Percentiles rank a stretch among this genome's conserved stretches.
Conservation (phyloP, 2,329 filamentous ascomycete species). For the Davidsoniella eucalypti region DNA sequence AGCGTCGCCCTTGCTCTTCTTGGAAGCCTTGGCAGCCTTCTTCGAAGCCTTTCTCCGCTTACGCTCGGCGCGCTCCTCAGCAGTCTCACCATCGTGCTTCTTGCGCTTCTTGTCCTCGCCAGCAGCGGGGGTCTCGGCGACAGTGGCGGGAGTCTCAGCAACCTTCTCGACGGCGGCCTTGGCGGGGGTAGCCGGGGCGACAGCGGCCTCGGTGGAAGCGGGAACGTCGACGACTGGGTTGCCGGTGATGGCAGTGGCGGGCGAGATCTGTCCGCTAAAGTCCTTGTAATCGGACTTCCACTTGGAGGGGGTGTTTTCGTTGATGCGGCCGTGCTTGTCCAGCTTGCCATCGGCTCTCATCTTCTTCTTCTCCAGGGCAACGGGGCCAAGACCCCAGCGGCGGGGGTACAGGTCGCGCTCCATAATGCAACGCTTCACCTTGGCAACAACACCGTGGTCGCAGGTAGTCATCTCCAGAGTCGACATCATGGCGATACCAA, state of each 20-base stretch:
- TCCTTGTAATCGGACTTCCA: slow-evolving; percentile 92
- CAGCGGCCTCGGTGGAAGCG: slow-evolving; percentile 21
- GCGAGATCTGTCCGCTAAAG: slow-evolving; percentile 39
- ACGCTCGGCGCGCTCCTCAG: slow-evolving; percentile 48
- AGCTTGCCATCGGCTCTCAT: slow-evolving; percentile 96
- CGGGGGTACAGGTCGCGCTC: slow-evolving; percentile 95
- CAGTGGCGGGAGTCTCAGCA: slow-evolving; percentile 22
- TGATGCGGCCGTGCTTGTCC: slow-evolving; percentile 88
- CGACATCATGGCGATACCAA: slow-evolving; percentile 95
- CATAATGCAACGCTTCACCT: slow-evolving; percentile 99
- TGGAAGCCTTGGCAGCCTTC: slow-evolving; percentile 39
- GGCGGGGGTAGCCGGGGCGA: slow-evolving; percentile 19
- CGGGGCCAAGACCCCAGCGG: slow-evolving; percentile 88
- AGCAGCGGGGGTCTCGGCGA: slow-evolving; percentile 27
- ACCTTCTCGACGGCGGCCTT: slow-evolving; percentile 18
- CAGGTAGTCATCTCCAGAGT: slow-evolving; percentile 93
- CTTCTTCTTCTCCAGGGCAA: slow-evolving; percentile 97
- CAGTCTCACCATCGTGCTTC: slow-evolving; percentile 65
- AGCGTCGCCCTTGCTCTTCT: slow-evolving; percentile 33
- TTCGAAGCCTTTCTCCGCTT: slow-evolving; percentile 44
- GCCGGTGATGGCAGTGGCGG: slow-evolving; percentile 30
- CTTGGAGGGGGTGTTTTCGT: slow-evolving; percentile 82
- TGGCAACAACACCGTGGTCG: slow-evolving; percentile 93
- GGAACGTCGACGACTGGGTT: slow-evolving; percentile 28
- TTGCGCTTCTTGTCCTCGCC: slow-evolving; percentile 54